phyloP scores from a whole-genome alignment of 495 filamentous ascomycete species.

The Hamigera avellanea region DNA sequence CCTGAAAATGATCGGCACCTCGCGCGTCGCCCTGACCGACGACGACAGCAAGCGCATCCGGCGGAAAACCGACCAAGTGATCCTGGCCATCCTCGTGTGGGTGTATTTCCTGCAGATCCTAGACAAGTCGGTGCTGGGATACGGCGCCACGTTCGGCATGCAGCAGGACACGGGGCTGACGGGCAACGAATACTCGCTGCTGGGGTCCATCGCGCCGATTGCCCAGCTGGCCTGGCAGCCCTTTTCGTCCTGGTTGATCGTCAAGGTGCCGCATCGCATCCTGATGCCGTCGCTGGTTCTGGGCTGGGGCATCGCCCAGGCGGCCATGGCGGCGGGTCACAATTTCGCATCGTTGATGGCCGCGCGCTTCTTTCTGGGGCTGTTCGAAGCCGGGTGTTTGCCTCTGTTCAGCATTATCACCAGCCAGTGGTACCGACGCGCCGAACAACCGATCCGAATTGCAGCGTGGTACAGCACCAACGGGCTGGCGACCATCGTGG shows the following conservation, averaged over 20 bases:
- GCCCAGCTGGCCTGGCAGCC: constrained; percentile 58
- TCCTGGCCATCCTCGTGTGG: constrained; percentile 49
- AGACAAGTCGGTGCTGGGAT: constrained; percentile 53
- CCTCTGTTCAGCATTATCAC: constrained; percentile 46
- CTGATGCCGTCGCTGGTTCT: constrained; percentile 49
- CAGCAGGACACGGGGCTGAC: constrained; percentile 39
- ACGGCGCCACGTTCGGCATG: constrained; percentile 53
- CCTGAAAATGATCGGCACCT: too few species aligned
- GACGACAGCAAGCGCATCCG: constrained; percentile 43
- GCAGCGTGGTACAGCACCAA: constrained; percentile 41
- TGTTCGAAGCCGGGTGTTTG: constrained; percentile 46
- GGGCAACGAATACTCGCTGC: constrained; percentile 48
- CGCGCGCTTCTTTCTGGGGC: constrained; percentile 32
- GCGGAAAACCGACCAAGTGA: constrained; percentile 48
- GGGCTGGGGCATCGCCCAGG: constrained; percentile 39
- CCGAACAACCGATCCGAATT: constrained; percentile 37
- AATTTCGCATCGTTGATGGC: constrained; percentile 33
- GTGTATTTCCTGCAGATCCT: constrained; percentile 56
- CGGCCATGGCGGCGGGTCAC: constrained; percentile 33
- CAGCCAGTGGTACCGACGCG: constrained; percentile 36
- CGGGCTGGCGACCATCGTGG: constrained; percentile 36
- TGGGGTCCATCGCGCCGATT: constrained; percentile 51
- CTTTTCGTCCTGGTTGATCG: constrained; percentile 51
- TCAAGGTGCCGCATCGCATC: constrained; percentile 53
- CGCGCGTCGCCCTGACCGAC: constrained; percentile 33